Conservation (phyloP, 805 yeast genomes). For the Starmera quercuum region DNA sequence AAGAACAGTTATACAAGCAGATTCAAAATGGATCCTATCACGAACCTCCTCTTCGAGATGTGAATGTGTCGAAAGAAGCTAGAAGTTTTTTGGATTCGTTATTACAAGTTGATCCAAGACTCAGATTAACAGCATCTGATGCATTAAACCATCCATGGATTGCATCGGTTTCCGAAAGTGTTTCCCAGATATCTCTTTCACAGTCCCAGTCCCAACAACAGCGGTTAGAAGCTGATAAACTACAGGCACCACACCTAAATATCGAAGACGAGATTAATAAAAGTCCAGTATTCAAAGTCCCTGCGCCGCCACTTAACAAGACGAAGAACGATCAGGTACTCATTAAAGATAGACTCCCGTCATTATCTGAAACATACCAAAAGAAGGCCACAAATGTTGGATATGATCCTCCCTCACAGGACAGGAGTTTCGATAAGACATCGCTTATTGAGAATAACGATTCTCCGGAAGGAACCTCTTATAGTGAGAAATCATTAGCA, state of each 20-base stretch:
- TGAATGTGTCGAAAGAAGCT: constrained; percentile 60
- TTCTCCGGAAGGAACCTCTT: constrained; percentile 4
- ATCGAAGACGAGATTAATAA: constrained; percentile 1
- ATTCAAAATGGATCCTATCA: constrained; percentile 76
- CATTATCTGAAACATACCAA: constrained; percentile 6
- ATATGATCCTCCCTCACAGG: constrained; percentile 4
- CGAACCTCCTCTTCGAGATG: constrained; percentile 62
- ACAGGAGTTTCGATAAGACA: constrained; percentile 14
- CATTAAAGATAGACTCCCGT: neutral
- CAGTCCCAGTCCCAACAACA: constrained; percentile 67
- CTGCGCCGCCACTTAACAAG: constrained; percentile 7
- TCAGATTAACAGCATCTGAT: constrained; percentile 64
- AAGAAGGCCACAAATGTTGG: constrained; percentile 2
- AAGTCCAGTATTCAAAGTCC: constrained; percentile 17
- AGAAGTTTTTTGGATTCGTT: constrained; percentile 63
- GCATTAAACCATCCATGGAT: constrained; percentile 86
- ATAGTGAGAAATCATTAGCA: constrained; percentile 13
- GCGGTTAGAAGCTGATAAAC: constrained; percentile 27
- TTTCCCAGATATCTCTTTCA: constrained; percentile 48
- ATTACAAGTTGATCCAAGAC: constrained; percentile 67
- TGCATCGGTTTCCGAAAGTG: constrained; percentile 9
- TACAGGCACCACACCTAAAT: constrained; percentile 18
- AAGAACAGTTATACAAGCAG: constrained; percentile 71
- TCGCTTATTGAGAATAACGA: constrained; percentile 9
- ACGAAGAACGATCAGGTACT: neutral